A percentile compares a stretch with the other conserved stretches of the same genome.
These are phyloP conservation scores for Tetrahymena borealis DNA, from an alignment of 73 alveolate genomes.

Conservation along the genomic window DNA sequence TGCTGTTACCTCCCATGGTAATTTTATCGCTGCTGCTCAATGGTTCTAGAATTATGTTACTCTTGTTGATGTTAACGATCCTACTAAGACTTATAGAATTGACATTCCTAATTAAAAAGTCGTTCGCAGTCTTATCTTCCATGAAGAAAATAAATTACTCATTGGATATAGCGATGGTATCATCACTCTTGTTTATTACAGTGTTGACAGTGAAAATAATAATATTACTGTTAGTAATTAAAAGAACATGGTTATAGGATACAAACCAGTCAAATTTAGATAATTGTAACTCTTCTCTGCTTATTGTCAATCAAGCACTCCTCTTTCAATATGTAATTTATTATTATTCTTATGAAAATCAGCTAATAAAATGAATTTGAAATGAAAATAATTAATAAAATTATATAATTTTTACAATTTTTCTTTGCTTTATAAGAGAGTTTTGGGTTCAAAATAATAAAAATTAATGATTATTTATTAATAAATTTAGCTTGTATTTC, in stretches of 20 bases:
- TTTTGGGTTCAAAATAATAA: too few species aligned
- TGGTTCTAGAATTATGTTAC: not conserved
- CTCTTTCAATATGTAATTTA: not conserved
- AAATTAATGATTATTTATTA: not conserved
- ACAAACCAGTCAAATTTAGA: not conserved
- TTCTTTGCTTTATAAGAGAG: not conserved
- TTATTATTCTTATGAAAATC: not conserved
- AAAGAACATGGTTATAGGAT: not conserved
- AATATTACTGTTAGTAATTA: not conserved
- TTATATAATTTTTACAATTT: not conserved
- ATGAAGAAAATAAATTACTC: not conserved
- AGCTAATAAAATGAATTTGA: not conserved
- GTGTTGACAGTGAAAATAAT: not conserved
- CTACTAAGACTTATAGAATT: not conserved
- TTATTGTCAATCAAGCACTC: not conserved
- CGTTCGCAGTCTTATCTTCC: not conserved
- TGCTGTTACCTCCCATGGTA: not conserved
- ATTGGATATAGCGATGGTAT: not conserved
- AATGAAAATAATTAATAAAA: not conserved
- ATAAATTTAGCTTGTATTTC: not conserved
- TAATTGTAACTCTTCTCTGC: not conserved
- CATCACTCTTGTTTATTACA: not conserved
- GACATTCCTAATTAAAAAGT: not conserved
- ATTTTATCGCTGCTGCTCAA: not conserved
- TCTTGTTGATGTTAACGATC: not conserved